Conservation (phyloP, 768 basidiomycete genomes). For the Rhizopogon salebrosus region DNA sequence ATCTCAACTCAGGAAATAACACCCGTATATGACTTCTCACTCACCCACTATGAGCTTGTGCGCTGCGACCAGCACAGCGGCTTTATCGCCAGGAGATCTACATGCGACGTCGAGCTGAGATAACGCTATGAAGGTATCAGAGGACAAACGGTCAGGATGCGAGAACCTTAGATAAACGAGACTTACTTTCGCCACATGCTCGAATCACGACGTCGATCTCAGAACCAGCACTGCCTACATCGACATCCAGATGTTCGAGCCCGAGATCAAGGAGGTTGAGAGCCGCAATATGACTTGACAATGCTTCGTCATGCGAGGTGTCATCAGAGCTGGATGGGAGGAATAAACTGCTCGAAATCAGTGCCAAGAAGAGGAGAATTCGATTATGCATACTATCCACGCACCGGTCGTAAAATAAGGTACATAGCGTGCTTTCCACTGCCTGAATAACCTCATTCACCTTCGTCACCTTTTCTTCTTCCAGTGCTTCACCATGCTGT, state of each 20-base stretch:
- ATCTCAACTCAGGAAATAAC: neutral
- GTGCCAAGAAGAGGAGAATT: neutral
- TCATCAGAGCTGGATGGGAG: conserved; percentile 73
- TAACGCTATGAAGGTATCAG: conserved; percentile 36
- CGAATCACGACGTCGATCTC: conserved; percentile 61
- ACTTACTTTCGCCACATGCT: conserved; percentile 74
- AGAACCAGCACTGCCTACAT: conserved; percentile 49
- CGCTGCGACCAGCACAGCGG: conserved; percentile 71
- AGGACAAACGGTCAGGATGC: conserved; percentile 22
- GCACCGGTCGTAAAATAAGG: conserved; percentile 81
- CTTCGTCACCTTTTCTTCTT: conserved; percentile 33
- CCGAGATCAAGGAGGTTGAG: conserved; percentile 87
- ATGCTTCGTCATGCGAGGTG: conserved; percentile 80
- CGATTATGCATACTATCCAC: conserved; percentile 12
- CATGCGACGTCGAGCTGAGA: conserved; percentile 43
- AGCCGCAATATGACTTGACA: conserved; percentile 86
- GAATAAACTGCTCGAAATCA: conserved; percentile 53
- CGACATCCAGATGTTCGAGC: conserved; percentile 85
- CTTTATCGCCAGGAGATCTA: conserved; percentile 72
- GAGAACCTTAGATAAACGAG: neutral
- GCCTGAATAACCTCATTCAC: conserved; percentile 62
- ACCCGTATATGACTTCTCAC: conserved; percentile 17
- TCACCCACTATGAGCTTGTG: conserved; percentile 85
- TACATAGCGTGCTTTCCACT: conserved; percentile 69
- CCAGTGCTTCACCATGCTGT: conserved; percentile 11